Percentiles rank a stretch among this genome's conserved stretches.
Evolutionary conservation across 495 filamentous ascomycete genomes (phyloP).

Genomic region (Acidiella bohemica): DNA sequence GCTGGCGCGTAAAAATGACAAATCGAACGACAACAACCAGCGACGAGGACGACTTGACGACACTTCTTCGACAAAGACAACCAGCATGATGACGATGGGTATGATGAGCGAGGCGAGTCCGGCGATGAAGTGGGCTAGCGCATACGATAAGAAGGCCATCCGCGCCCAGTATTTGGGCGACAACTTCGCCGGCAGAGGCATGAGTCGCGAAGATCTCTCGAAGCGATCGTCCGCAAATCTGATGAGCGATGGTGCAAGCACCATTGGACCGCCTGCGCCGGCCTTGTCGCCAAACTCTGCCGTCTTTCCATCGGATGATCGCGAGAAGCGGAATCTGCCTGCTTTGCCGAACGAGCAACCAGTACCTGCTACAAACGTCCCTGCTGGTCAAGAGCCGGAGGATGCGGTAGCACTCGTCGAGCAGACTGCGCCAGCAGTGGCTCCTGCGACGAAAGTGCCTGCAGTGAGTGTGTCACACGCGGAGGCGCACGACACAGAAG

Average conservation of each 20-base stretch:
- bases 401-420: not conserved
- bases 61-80: slow-evolving; percentile 57
- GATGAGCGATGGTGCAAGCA: slow-evolving; percentile 7
- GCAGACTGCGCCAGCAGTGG: not conserved
- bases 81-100: slow-evolving; percentile 82
- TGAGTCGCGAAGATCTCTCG: slow-evolving; percentile 4
- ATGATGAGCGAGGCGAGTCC: slow-evolving; percentile 79
- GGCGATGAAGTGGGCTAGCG: slow-evolving; percentile 90
- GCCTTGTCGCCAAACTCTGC: slow-evolving; percentile 1
- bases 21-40: slow-evolving; percentile 42
- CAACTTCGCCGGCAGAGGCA: slow-evolving; percentile 49
- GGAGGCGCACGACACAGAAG: not conserved
- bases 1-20: slow-evolving; percentile 47
- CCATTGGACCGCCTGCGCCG: slow-evolving; percentile 4
- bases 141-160: slow-evolving; percentile 75
- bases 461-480: slow-evolving; percentile 1
- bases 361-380: not conserved
- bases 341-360: slow-evolving; percentile 12
- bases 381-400: not conserved
- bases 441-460: not conserved
- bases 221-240: slow-evolving; percentile 11
- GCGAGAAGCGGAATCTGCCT: slow-evolving; percentile 11
- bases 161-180: slow-evolving; percentile 69
- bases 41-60: slow-evolving; percentile 36
- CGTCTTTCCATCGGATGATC: slow-evolving; percentile 2